Evolutionary conservation across 306 rosid species (phyloP).

Genomic region (cucumber (Cucumis sativus)): Cucumber_9930_V3 NC_026655.2:671501-672000

Average conservation of each 20-base stretch:
- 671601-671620: conserved; percentile 76
- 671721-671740: neutral
- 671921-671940: conserved; percentile 81
- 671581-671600: conserved; percentile 71
- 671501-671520: neutral
- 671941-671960: conserved; percentile 69
- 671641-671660: conserved; percentile 88
- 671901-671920: conserved; percentile 97
- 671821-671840: conserved; percentile 29
- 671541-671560: neutral
- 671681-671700: conserved; percentile 84
- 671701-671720: conserved; percentile 30
- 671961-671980: conserved; percentile 59
- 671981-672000: neutral
- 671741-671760: no score
- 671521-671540: neutral
- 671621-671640: conserved; percentile 82
- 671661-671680: conserved; percentile 91
- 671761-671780: neutral
- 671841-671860: conserved; percentile 92
- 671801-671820: no score
- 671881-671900: conserved; percentile 80
- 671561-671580: conserved; percentile 50
- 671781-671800: neutral
- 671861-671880: conserved; percentile 89